Evolutionary conservation across 2,329 filamentous ascomycete species (phyloP).

Genomic region (Mollisia scopiformis): DNA sequence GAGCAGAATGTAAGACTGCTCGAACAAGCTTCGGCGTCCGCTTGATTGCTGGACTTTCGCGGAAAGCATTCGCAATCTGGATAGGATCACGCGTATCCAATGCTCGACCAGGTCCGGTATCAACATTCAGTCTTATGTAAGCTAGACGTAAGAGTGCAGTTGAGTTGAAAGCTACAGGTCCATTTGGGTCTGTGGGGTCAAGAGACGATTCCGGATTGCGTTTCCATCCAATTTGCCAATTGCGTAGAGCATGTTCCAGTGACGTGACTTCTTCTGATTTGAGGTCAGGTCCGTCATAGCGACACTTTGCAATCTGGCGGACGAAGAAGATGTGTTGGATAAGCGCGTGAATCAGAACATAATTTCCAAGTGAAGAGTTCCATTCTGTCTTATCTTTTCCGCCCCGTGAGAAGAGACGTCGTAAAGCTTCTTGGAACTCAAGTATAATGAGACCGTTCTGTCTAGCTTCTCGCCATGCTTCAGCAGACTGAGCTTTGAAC

Average conservation of each 20-base stretch:
- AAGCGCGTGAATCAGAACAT: slow-evolving; percentile 72
- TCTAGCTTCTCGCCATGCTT: slow-evolving; percentile 49
- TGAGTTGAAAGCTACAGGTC: slow-evolving; percentile 67
- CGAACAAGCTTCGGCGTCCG: slow-evolving; percentile 64
- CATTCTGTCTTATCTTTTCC: slow-evolving; percentile 48
- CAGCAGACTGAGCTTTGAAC: slow-evolving; percentile 59
- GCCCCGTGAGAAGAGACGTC: slow-evolving; percentile 49
- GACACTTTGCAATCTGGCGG: slow-evolving; percentile 44
- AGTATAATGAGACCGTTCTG: slow-evolving; percentile 34
- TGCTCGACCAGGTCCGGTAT: slow-evolving; percentile 63
- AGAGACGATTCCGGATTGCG: slow-evolving; percentile 42
- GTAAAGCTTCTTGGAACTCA: slow-evolving; percentile 59
- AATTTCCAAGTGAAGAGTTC: slow-evolving; percentile 63
- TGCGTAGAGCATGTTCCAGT: slow-evolving; percentile 46
- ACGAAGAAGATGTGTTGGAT: slow-evolving; percentile 74
- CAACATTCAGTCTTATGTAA: slow-evolving; percentile 68
- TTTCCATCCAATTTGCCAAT: slow-evolving; percentile 63
- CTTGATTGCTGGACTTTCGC: slow-evolving; percentile 59
- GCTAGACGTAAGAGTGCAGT: slow-evolving; percentile 63
- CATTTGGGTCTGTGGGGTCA: slow-evolving; percentile 56
- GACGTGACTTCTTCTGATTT: slow-evolving; percentile 50
- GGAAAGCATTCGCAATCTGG: slow-evolving; percentile 63
- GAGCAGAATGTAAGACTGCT: slow-evolving; percentile 69
- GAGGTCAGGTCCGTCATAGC: slow-evolving; percentile 44
- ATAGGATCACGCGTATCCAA: slow-evolving; percentile 67